phyloP scores from a whole-genome alignment of 1,284 basidiomycete genomes.

The Ceratobasidium sp. region DNA sequence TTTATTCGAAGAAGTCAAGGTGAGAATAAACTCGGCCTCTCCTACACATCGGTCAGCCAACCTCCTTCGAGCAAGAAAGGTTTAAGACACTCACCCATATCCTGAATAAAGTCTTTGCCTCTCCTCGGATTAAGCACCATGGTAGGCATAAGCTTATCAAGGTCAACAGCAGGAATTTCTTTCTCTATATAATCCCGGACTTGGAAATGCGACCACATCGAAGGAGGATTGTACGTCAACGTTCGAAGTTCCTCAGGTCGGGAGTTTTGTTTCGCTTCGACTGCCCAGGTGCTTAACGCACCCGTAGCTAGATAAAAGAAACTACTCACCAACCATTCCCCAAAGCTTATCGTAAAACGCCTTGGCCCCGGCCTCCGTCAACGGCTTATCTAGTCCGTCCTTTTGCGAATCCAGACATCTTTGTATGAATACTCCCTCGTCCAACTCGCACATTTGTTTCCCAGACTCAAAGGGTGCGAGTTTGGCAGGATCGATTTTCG shows the following conservation, averaged over 20 bases:
- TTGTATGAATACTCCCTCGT: conserved; percentile 24
- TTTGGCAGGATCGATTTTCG: conserved; percentile 32
- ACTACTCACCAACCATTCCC: conserved; percentile 22
- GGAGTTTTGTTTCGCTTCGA: conserved; percentile 24
- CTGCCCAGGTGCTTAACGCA: neutral
- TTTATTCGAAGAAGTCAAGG: conserved; percentile 9
- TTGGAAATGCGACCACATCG: conserved; percentile 33
- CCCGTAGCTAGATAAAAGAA: neutral
- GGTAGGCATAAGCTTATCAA: conserved; percentile 27
- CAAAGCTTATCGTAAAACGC: conserved; percentile 39
- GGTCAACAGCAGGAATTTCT: conserved; percentile 21
- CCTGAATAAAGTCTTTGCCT: conserved; percentile 9
- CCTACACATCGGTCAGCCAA: neutral
- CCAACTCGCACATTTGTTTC: conserved; percentile 35
- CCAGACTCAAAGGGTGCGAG: conserved; percentile 38
- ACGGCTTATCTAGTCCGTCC: conserved; percentile 21
- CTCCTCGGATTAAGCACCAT: conserved; percentile 5
- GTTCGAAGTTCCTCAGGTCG: conserved; percentile 20
- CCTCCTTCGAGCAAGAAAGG: neutral
- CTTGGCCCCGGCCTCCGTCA: conserved; percentile 31
- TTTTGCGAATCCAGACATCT: conserved; percentile 36
- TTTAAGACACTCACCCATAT: conserved; percentile 13
- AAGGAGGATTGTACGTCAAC: conserved; percentile 26
- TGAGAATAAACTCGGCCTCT: conserved; percentile 27
- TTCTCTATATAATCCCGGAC: conserved; percentile 34